A percentile compares a stretch with the other conserved stretches of the same genome.
phyloP scores from a whole-genome alignment of 1,284 basidiomycete species.

The Athelia psychrophila region DNA sequence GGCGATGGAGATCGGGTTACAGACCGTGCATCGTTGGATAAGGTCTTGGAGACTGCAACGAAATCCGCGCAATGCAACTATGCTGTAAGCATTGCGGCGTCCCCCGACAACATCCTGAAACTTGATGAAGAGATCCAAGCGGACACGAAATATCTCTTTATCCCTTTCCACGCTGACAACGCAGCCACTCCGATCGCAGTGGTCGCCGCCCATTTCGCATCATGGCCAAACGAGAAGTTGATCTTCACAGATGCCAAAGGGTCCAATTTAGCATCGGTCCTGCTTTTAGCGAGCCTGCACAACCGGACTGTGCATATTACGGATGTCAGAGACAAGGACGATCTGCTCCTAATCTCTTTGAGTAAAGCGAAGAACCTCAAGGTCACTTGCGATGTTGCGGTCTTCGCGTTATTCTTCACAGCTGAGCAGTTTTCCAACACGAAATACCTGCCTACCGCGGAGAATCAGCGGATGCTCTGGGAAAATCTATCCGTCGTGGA shows the following conservation, averaged over 20 bases:
- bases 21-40: slow-evolving; percentile 68
- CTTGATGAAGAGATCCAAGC: slow-evolving; percentile 77
- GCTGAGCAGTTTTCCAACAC: slow-evolving; percentile 71
- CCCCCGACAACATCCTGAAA: slow-evolving; percentile 60
- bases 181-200: slow-evolving; percentile 50
- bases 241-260: slow-evolving; percentile 94
- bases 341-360: slow-evolving; percentile 88
- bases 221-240: slow-evolving; percentile 90
- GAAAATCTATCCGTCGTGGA: slow-evolving; percentile 84
- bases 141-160: slow-evolving; percentile 81
- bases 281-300: slow-evolving; percentile 92
- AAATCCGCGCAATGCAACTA: slow-evolving; percentile 83
- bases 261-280: slow-evolving; percentile 90
- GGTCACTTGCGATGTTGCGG: slow-evolving; percentile 95
- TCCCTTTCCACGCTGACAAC: slow-evolving; percentile 68
- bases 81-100: slow-evolving; percentile 78
- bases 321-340: slow-evolving; percentile 87
- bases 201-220: slow-evolving; percentile 85
- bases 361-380: slow-evolving; percentile 94
- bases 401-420: slow-evolving; percentile 92
- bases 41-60: slow-evolving; percentile 62
- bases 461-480: slow-evolving; percentile 90
- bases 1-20: slow-evolving; percentile 63
- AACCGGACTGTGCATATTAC: slow-evolving; percentile 90
- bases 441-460: slow-evolving; percentile 67